Conservation (phyloP, 2,329 filamentous ascomycete genomes). For the Rutstroemia sp. region DNA sequence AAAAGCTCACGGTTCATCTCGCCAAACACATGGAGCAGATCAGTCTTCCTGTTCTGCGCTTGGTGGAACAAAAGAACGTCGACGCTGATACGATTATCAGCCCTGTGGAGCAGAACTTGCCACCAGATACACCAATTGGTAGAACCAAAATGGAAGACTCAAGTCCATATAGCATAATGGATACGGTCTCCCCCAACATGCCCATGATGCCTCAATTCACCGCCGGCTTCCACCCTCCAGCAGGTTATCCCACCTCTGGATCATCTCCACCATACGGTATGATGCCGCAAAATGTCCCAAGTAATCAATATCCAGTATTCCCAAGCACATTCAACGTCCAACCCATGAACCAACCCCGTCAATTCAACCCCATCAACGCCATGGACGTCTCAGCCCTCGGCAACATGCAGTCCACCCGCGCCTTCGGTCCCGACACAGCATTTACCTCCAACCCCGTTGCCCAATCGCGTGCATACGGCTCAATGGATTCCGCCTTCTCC, state of each 20-base stretch:
- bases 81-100: constrained; percentile 59
- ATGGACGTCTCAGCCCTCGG: constrained; percentile 13
- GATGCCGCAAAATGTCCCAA: constrained; percentile 15
- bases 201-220: constrained; percentile 16
- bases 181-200: constrained; percentile 21
- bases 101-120: constrained; percentile 45
- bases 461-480: constrained; percentile 15
- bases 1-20: constrained; percentile 87
- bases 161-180: constrained; percentile 22
- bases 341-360: constrained; percentile 16
- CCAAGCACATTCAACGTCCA: constrained; percentile 14
- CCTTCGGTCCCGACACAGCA: constrained; percentile 15
- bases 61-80: constrained; percentile 46
- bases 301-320: constrained; percentile 18
- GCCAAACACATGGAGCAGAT: constrained; percentile 94
- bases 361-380: constrained; percentile 10
- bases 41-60: constrained; percentile 67
- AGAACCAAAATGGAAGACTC: constrained; percentile 21
- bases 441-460: constrained; percentile 19
- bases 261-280: constrained; percentile 15
- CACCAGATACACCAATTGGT: constrained; percentile 23
- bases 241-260: constrained; percentile 15
- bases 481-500: constrained; percentile 17
- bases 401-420: constrained; percentile 14
- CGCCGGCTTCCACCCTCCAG: constrained; percentile 17